A percentile compares a stretch with the other conserved stretches of the same genome.
phyloP scores from a whole-genome alignment of 192 early-diverging fungal genomes.

The Mortierella antarctica region DNA sequence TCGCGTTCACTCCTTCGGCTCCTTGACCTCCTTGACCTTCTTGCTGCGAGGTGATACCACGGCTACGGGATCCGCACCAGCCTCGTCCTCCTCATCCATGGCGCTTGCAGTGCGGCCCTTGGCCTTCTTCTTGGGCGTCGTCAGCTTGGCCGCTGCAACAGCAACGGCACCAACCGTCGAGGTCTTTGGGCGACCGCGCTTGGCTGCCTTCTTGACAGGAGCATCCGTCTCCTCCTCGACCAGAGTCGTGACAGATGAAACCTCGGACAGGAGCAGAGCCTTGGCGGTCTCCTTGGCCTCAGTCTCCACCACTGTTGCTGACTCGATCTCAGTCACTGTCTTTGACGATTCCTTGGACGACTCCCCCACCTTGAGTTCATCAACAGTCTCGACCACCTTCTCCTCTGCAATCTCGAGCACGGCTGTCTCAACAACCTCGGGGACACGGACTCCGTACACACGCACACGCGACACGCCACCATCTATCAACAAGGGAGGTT shows the following conservation, averaged over 20 bases:
- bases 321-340: slow-evolving; percentile 2
- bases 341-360: not conserved
- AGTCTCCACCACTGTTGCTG: not conserved
- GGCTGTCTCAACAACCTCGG: slow-evolving; percentile 19
- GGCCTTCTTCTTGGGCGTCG: slow-evolving; percentile 39
- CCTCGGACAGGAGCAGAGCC: slow-evolving; percentile 26
- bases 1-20: slow-evolving; percentile 13
- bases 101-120: slow-evolving; percentile 40
- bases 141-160: slow-evolving; percentile 20
- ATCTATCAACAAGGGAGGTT: slow-evolving; percentile 73
- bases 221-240: slow-evolving; percentile 31
- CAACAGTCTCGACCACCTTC: slow-evolving; percentile 17
- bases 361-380: slow-evolving; percentile 35
- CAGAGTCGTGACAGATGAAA: slow-evolving; percentile 35
- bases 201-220: slow-evolving; percentile 32
- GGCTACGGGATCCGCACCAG: not conserved
- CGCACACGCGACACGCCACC: slow-evolving; percentile 91
- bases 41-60: slow-evolving; percentile 29
- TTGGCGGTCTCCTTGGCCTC: slow-evolving; percentile 2
- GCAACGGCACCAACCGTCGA: not conserved
- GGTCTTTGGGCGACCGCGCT: slow-evolving; percentile 39
- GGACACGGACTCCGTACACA: slow-evolving; percentile 72
- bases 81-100: slow-evolving; percentile 36
- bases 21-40: not conserved
- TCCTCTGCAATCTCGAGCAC: slow-evolving; percentile 16